A percentile compares a stretch with the other conserved stretches of the same genome.
Conservation (phyloP, 2,329 filamentous ascomycete genomes). For the Helicocarpus griseus region DNA sequence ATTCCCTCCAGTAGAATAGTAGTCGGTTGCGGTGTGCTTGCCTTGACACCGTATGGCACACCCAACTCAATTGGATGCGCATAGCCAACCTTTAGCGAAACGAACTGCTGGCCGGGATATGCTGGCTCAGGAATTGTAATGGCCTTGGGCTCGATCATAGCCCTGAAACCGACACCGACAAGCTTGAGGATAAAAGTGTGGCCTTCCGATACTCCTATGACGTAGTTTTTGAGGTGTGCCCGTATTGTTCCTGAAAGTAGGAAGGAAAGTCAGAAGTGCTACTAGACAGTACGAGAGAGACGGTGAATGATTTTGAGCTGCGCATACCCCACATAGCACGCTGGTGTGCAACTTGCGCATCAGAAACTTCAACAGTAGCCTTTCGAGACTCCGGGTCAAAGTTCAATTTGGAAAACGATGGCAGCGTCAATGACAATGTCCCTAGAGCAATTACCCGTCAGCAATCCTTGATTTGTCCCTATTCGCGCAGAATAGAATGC, state of each 20-base stretch:
- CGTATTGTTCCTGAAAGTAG: conserved; percentile 64
- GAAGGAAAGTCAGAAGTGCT: conserved; percentile 8
- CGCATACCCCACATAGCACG: conserved; percentile 88
- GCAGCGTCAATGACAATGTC: conserved; percentile 67
- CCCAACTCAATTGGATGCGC: conserved; percentile 89
- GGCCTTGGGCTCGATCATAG: conserved; percentile 68
- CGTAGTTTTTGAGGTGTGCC: conserved; percentile 80
- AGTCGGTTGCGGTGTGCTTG: conserved; percentile 81
- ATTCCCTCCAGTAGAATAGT: conserved; percentile 81
- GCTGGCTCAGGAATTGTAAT: conserved; percentile 51
- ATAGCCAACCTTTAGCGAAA: conserved; percentile 90
- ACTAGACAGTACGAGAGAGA: background rate
- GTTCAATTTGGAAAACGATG: conserved; percentile 63
- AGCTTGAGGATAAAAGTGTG: conserved; percentile 88
- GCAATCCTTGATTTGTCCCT: conserved; percentile 10
- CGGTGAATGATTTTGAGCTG: conserved; percentile 2
- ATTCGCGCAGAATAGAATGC: conserved; percentile 14
- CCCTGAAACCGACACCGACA: conserved; percentile 92
- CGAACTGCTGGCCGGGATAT: conserved; percentile 76
- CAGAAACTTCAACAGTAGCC: conserved; percentile 58
- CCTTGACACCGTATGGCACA: conserved; percentile 72
- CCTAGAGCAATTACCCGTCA: conserved; percentile 38
- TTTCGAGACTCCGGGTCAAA: conserved; percentile 56
- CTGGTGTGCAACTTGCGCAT: conserved; percentile 62
- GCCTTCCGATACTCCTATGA: conserved; percentile 90